Evolutionary conservation across 305 asterid genomes (phyloP).

Genomic region (Fraxinus paxiana): DNA sequence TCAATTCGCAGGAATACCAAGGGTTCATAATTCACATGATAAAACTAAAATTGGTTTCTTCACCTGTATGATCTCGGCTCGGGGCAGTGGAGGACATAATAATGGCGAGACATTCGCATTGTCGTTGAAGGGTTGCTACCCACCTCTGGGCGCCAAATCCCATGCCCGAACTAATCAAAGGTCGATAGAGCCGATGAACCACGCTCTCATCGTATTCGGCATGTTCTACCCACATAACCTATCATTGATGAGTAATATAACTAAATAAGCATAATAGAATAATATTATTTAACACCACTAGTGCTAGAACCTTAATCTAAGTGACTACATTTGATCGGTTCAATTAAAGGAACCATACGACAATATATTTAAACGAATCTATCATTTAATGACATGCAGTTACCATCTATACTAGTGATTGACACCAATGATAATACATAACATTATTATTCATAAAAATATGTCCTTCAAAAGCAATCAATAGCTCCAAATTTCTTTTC

Average conservation of each 20-base stretch:
- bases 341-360: neutral
- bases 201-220: constrained; percentile 63
- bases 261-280: neutral
- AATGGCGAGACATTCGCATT: constrained; percentile 83
- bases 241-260: neutral
- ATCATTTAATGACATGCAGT: neutral
- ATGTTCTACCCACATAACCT: constrained; percentile 97
- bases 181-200: constrained; percentile 70
- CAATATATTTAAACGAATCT: too few species aligned
- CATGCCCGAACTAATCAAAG: constrained; percentile 64
- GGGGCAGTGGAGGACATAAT: constrained; percentile 65
- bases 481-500: neutral
- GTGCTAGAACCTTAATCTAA: too few species aligned
- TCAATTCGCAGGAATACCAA: neutral
- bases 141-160: constrained; percentile 88
- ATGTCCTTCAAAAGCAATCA: neutral
- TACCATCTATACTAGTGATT: neutral
- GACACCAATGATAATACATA: neutral
- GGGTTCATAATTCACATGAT: neutral
- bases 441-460: too few species aligned
- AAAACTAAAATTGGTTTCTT: neutral
- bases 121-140: constrained; percentile 83
- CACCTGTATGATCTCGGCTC: constrained; percentile 58
- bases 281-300: too few species aligned
- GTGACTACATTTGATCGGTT: neutral